Conservation (phyloP, 1,284 basidiomycete genomes). For the Wallemia ichthyophaga region DNA sequence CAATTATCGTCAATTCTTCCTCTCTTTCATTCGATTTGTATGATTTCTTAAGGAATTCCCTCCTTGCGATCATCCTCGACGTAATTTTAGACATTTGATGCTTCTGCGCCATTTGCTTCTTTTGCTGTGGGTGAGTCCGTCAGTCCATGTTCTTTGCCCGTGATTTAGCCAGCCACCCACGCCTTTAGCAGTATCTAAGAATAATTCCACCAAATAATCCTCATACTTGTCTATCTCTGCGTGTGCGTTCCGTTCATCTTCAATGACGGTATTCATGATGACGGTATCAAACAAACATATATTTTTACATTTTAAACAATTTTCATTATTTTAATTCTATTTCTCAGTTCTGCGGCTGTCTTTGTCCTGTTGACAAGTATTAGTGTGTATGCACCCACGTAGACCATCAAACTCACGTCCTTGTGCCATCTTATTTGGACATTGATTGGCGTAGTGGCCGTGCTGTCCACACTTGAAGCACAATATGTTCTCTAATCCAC, state of each 20-base stretch:
- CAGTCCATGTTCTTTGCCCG: neutral
- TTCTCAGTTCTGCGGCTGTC: neutral
- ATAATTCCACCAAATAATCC: constrained; percentile 21
- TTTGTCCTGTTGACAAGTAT: neutral
- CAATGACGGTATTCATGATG: constrained; percentile 63
- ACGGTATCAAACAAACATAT: neutral
- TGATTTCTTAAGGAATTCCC: constrained; percentile 24
- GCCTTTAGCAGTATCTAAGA: constrained; percentile 17
- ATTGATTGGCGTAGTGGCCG: constrained; percentile 76
- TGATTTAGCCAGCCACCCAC: constrained; percentile 9
- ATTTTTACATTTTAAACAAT: neutral
- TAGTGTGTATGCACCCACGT: neutral
- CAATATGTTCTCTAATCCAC: constrained; percentile 38
- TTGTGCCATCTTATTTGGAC: constrained; percentile 52
- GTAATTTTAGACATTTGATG: constrained; percentile 4
- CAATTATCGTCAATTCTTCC: constrained; percentile 18
- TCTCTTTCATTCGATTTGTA: constrained; percentile 12
- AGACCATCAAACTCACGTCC: constrained; percentile 16
- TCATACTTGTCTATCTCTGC: constrained; percentile 81
- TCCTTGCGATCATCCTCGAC: constrained; percentile 14
- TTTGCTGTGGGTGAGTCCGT: constrained; percentile 1
- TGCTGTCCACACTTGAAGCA: constrained; percentile 82
- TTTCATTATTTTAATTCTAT: neutral
- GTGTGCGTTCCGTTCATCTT: constrained; percentile 71
- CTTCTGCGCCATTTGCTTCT: constrained; percentile 24